Conservation (phyloP, 306 rosid species). For the Trifolium repens region DNA sequence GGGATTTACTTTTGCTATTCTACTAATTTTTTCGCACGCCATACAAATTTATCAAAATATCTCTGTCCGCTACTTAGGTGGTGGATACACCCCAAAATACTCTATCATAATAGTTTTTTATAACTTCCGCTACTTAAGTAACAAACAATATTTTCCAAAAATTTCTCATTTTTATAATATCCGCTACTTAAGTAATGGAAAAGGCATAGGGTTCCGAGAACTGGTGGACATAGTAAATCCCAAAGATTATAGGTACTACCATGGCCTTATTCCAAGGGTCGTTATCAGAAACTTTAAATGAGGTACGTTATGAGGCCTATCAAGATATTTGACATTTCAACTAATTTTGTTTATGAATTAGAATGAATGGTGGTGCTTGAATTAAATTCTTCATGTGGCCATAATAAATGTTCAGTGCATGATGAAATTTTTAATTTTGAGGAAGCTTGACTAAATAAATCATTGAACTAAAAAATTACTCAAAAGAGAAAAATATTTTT, state of each 20-base stretch:
- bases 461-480: neutral
- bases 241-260: constrained; percentile 9
- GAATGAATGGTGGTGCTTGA: constrained; percentile 6
- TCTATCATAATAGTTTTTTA: too few species aligned
- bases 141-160: too few species aligned
- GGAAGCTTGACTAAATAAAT: neutral
- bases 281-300: constrained; percentile 35
- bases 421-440: neutral
- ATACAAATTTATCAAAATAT: too few species aligned
- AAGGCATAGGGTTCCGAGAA: too few species aligned
- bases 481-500: too few species aligned
- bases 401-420: neutral
- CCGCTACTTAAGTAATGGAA: too few species aligned
- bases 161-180: too few species aligned
- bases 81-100: too few species aligned
- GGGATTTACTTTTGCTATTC: neutral
- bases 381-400: constrained; percentile 22
- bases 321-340: constrained; percentile 30
- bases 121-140: too few species aligned
- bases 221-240: too few species aligned
- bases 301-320: constrained; percentile 17
- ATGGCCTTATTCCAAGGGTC: constrained; percentile 24
- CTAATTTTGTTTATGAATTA: constrained; percentile 17
- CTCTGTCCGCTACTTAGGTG: too few species aligned
- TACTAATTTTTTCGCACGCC: too few species aligned